A percentile compares a stretch with the other conserved stretches of the same genome.
Evolutionary conservation across 78 protist species (phyloP).

Genomic region (Dictyostelium discoideum): dicty_2.7 NC_007089.4:4411001-4411500

Average conservation of each 20-base stretch:
- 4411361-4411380: neutral
- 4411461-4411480: constrained; percentile 50
- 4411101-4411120: constrained; percentile 52
- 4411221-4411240: constrained; percentile 18
- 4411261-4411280: constrained; percentile 65
- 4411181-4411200: neutral
- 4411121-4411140: constrained; percentile 12
- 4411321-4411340: constrained; percentile 23
- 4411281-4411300: constrained; percentile 62
- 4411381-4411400: neutral
- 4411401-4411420: neutral
- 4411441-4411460: constrained; percentile 11
- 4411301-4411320: constrained; percentile 43
- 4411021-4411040: no score
- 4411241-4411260: constrained; percentile 58
- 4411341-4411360: constrained; percentile 49
- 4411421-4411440: neutral
- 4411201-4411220: neutral
- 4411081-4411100: constrained; percentile 38
- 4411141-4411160: constrained; percentile 23
- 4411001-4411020: neutral
- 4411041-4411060: no score
- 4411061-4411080: constrained; percentile 39
- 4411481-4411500: constrained; percentile 5
- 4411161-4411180: neutral